These are phyloP conservation scores for Colletotrichum melonis DNA, from an alignment of 2,329 filamentous ascomycete species.

Conservation along the genomic window DNA sequence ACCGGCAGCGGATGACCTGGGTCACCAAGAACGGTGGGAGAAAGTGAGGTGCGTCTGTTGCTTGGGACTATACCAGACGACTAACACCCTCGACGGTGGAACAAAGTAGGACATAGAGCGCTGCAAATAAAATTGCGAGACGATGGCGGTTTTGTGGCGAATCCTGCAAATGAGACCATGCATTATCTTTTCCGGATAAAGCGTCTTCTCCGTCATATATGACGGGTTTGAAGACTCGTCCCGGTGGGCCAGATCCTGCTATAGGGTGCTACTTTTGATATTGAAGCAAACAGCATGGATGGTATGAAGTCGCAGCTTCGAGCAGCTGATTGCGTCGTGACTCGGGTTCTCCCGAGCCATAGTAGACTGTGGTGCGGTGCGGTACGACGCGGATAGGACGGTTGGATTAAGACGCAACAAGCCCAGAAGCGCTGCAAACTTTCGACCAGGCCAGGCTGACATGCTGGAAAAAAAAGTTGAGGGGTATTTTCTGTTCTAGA, in stretches of 20 bases:
- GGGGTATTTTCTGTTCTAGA: slow-evolving; percentile 24
- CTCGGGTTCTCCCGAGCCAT: slow-evolving; percentile 1
- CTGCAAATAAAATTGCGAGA: neutral
- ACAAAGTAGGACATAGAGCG: neutral
- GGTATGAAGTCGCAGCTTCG: neutral
- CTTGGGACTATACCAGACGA: neutral
- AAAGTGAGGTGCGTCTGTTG: neutral
- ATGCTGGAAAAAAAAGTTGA: slow-evolving; percentile 1
- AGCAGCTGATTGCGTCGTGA: neutral
- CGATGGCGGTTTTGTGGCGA: neutral
- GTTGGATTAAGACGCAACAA: neutral
- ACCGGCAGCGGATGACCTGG: neutral
- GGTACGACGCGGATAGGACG: neutral
- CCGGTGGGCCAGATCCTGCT: slow-evolving; percentile 10
- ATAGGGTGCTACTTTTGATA: slow-evolving; percentile 12
- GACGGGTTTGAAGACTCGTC: slow-evolving; percentile 1
- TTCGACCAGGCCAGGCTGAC: slow-evolving; percentile 3
- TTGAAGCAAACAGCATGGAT: slow-evolving; percentile 28
- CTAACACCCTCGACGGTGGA: neutral
- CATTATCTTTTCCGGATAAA: neutral
- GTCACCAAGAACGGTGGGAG: neutral
- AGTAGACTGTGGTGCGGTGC: neutral
- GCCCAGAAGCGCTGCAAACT: neutral
- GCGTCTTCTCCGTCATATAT: neutral
- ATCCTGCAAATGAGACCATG: neutral